Evolutionary conservation across 345 rosid genomes (phyloP), one percentile per base, ranked within the genome.

Genomic region (Capsella bursapastoris): DNA sequence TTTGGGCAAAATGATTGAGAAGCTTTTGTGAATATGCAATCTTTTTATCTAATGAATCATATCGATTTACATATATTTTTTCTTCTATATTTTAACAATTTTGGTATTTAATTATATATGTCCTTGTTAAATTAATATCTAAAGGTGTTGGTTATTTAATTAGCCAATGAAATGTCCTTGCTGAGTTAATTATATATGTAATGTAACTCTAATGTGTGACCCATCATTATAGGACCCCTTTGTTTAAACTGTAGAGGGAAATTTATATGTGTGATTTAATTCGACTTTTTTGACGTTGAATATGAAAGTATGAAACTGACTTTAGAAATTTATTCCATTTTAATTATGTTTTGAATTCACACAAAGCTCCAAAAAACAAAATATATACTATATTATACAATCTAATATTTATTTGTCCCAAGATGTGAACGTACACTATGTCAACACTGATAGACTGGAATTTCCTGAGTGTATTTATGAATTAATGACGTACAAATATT

Each of bases 401-500:
- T 43, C 2, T 3, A 3, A 55, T 41, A 34, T 16, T 18, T 18
- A 12, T 57, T 4, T 37, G 1, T 37, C 49, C 40, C 51, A 60
- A 38, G 18, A 50, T 71, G 75, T 71, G 67, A 59, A 59, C 67
- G 66, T 16, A 5, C 5, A 6, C 16, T 58, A 47, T 48, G 32
- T 70, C 66, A 57, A 58, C 25, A 4, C 47, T 12, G n/a, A 11
- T 13, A 70, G 22, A 58, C 57, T 45, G 65, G 64, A 22, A 31
- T 12, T 69, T 41, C 41, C 3, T 29, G 7, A 34, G 28, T 15
- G 29, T 41, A 4, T 49, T 1, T 8, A 38, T 8, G 12, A 38
- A 38, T 38, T 2, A 3, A 38, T 38, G 41, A 38, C 41, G 41
- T 38, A 38, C 0, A 8, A 38, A 38, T 38, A 8, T 38, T 3